Conservation (phyloP, 75 land plant genomes). For the Picea glauca region DNA sequence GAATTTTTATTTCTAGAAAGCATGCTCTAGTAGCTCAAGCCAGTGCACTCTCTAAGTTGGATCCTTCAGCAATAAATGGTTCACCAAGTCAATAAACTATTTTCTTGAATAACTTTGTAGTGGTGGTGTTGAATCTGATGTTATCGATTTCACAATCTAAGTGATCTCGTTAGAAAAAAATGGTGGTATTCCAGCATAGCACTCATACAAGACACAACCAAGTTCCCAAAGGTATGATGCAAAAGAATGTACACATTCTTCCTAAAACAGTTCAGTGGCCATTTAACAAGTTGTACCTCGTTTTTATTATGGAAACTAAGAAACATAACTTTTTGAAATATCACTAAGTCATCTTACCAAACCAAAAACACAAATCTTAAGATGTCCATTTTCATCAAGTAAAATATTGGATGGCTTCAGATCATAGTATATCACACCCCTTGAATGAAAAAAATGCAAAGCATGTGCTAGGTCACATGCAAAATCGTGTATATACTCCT, state of each 20-base stretch:
- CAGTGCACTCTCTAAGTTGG: constrained; percentile 90
- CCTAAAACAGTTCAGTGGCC: constrained; percentile 69
- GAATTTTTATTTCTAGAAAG: constrained; percentile 78
- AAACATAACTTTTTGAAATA: constrained; percentile 70
- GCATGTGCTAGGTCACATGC: constrained; percentile 80
- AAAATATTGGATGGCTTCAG: constrained; percentile 96
- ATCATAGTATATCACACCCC: constrained; percentile 94
- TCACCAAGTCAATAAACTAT: constrained; percentile 70
- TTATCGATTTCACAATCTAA: constrained; percentile 78
- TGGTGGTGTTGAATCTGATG: constrained; percentile 71
- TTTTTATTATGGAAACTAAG: constrained; percentile 14
- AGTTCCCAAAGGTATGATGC: constrained; percentile 12
- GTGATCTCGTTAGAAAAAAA: constrained; percentile 89
- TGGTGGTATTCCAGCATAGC: constrained; percentile 94
- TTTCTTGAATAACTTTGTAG: constrained; percentile 62
- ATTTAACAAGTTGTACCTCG: neutral
- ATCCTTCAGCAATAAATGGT: constrained; percentile 76
- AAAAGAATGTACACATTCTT: constrained; percentile 25
- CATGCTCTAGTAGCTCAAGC: constrained; percentile 81
- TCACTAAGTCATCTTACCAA: constrained; percentile 82
- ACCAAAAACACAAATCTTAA: constrained; percentile 97
- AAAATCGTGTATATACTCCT: constrained; percentile 89
- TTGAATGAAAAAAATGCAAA: constrained; percentile 92
- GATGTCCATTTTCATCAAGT: constrained; percentile 95
- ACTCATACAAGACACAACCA: constrained; percentile 96